phyloP scores from a whole-genome alignment of 352 stramenopile species.

The Pythium vanterpoolii region DNA sequence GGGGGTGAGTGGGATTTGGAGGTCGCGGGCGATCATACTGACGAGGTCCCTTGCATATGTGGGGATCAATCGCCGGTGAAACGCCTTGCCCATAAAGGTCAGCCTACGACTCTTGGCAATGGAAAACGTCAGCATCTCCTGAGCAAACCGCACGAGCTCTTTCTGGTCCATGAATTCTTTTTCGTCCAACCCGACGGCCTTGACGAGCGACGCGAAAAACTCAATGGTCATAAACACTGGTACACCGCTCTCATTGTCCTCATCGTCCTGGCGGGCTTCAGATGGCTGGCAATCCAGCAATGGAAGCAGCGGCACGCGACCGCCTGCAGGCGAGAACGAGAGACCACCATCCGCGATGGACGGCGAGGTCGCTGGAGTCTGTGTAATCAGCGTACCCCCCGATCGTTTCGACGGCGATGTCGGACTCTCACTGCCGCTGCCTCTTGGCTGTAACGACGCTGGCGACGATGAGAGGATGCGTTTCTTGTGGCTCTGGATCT shows the following conservation, averaged over 20 bases:
- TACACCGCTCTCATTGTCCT: not conserved
- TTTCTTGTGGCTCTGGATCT: conserved; percentile 56
- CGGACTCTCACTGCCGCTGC: not conserved
- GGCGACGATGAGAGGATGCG: conserved; percentile 21
- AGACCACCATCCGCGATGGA: conserved; percentile 10
- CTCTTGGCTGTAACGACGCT: not conserved
- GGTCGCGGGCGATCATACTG: conserved; percentile 36
- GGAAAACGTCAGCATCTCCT: conserved; percentile 52
- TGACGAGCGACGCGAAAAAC: conserved; percentile 30
- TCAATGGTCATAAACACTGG: conserved; percentile 35
- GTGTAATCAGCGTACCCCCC: not conserved
- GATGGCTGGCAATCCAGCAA: conserved; percentile 14
- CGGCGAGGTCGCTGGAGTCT: conserved; percentile 6
- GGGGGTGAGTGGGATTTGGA: conserved; percentile 25
- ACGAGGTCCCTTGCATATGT: conserved; percentile 50
- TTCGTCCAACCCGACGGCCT: conserved; percentile 16
- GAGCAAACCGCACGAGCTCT: conserved; percentile 42
- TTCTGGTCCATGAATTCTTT: conserved; percentile 30
- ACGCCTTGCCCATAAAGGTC: conserved; percentile 58
- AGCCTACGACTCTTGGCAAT: conserved; percentile 48
- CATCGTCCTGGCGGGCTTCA: not conserved
- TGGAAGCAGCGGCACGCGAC: conserved; percentile 11
- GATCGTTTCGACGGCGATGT: conserved; percentile 2
- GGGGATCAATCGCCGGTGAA: conserved; percentile 48
- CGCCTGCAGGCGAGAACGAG: conserved; percentile 10